Percentiles rank a stretch among this genome's conserved stretches.
phyloP scores from a whole-genome alignment of 148 eudicot species.

The Persicaria maculosa region DNA sequence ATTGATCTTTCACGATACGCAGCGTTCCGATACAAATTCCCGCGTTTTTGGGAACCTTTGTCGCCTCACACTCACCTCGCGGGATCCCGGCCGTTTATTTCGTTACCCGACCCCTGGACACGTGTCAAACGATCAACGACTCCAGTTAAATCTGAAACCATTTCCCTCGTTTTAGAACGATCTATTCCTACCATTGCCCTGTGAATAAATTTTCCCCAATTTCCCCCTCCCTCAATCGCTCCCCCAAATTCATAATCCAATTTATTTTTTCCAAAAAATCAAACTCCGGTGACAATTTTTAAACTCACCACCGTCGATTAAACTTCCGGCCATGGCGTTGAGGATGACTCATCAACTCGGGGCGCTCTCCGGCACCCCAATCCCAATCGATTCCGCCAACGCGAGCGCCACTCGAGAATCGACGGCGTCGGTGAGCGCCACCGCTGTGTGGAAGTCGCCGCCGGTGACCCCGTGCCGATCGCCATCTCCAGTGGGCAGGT shows the following conservation, averaged over 20 bases:
- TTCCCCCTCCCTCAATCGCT: background rate
- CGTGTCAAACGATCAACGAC: no score
- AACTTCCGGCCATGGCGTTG: constrained; percentile 3
- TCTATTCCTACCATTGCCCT: no score
- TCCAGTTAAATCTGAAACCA: no score
- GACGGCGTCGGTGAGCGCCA: constrained; percentile 11
- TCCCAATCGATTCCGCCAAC: constrained; percentile 2
- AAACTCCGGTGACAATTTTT: background rate
- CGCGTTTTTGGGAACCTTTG: no score
- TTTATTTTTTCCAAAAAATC: background rate
- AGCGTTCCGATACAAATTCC: no score
- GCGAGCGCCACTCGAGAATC: background rate
- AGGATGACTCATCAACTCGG: constrained; percentile 9
- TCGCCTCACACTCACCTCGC: no score
- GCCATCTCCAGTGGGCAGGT: background rate
- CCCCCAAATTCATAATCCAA: background rate
- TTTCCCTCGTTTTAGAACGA: no score
- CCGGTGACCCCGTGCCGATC: background rate
- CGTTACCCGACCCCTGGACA: no score
- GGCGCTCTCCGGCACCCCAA: constrained; percentile 9
- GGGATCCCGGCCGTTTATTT: no score
- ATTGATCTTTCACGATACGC: no score
- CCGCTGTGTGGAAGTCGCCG: constrained; percentile 29
- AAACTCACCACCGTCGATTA: background rate
- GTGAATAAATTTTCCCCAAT: no score